Evolutionary conservation across 2,329 filamentous ascomycete species (phyloP), one percentile per base, ranked within the genome.

Genomic region (Cladosporium austrohemisphaericum): DNA sequence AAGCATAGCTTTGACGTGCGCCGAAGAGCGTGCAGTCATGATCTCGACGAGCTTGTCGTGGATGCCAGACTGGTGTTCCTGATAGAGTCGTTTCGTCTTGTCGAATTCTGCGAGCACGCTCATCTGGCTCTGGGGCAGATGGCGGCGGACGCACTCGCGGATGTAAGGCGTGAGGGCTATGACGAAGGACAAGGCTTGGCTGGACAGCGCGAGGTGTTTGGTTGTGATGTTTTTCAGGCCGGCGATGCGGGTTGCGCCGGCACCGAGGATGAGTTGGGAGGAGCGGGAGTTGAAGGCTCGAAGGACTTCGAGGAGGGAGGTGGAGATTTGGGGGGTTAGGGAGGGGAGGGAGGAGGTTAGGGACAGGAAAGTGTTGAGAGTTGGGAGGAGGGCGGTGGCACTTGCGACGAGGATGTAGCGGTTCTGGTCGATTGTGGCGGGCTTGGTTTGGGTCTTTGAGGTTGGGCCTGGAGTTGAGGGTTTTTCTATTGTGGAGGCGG

Each of bases 181-280:
- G 37, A 95, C 83, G 65, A 98, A 96, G 36, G 86, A 85, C 16
- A 97, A 71, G 0, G 91, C 87, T 67, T 96, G 92, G 0, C 87
- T 91, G 2, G 93, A 91, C 14, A 97, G 81, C 0, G 93, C 91
- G 1, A 98, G 79, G 69, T 98, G 92, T 60, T 93, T 93, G 0
- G 93, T 95, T 0, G 88, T 95, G 65, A 98, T 98, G 62, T 96
- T 96, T 66, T 90, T 95, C 16, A 98, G 75, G 0, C 92, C 92
- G 1, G 91, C 93, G 19, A 86, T 90, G 28, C 83, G 78, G 4
- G 88, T 96, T 3, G 93, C 93, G 4, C 93, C 93, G 1, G 93
- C 93, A 1, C 93, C 93, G 5, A 98, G 82, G 56, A 98, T 96
- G 51, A 98, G 79, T 65, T 98, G 93, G n/a, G 87, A 94, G 51